Conservation (phyloP, 2,329 filamentous ascomycete genomes). For the Diaporthe humulicola region DNA sequence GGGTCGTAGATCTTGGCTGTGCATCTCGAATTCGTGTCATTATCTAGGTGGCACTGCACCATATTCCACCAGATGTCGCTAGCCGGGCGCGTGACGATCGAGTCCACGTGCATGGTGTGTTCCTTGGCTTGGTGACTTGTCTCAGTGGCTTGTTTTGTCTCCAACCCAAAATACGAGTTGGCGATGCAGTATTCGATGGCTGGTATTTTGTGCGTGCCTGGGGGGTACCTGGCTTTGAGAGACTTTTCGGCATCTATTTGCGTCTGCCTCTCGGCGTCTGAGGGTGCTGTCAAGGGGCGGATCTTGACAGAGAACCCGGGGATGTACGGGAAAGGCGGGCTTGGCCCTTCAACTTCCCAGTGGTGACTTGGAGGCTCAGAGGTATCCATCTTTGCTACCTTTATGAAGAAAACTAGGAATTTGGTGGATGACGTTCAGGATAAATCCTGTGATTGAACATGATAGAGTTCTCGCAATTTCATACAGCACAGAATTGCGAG, state of each 20-base stretch:
- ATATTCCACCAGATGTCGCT: background rate
- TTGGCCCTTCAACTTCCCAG: background rate
- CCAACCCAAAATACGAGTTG: background rate
- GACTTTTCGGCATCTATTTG: background rate
- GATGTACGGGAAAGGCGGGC: background rate
- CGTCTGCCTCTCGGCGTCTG: background rate
- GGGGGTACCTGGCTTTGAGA: conserved; percentile 1
- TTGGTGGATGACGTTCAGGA: background rate
- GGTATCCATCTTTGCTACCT: background rate
- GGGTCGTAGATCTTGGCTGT: conserved; percentile 18
- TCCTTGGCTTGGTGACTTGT: background rate
- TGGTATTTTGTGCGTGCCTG: background rate
- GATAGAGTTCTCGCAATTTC: background rate
- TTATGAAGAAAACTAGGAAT: background rate
- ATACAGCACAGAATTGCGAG: background rate
- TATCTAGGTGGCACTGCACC: background rate
- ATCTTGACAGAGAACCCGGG: background rate
- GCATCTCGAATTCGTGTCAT: background rate
- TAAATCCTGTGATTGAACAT: background rate
- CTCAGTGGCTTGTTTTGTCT: background rate
- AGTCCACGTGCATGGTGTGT: background rate
- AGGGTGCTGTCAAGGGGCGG: background rate
- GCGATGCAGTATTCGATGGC: conserved; percentile 4
- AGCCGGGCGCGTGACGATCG: background rate
- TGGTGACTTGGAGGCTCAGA: background rate